Conservation (phyloP, 768 basidiomycete genomes). For the Lentinus brumalis region DNA sequence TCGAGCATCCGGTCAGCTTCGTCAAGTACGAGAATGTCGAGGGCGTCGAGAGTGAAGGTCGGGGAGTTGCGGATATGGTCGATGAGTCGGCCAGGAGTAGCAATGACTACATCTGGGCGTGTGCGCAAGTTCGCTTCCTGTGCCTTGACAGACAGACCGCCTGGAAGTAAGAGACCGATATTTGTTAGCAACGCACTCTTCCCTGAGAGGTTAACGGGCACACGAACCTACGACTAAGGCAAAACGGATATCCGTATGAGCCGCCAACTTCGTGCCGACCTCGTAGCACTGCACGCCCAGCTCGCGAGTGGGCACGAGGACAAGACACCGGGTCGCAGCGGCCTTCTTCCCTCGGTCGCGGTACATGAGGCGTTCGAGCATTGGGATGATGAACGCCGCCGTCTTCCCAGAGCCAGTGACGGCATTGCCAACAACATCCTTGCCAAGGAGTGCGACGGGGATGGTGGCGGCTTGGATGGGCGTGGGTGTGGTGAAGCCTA, state of each 20-base stretch:
- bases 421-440: slow-evolving; percentile 94
- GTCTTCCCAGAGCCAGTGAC: slow-evolving; percentile 99
- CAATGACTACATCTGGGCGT: slow-evolving; percentile 92
- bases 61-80: slow-evolving; percentile 97
- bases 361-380: slow-evolving; percentile 89
- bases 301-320: slow-evolving; percentile 94
- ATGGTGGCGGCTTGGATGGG: slow-evolving; percentile 96
- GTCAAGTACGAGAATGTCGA: slow-evolving; percentile 93
- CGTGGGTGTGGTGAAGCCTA: slow-evolving; percentile 84
- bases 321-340: slow-evolving; percentile 84
- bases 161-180: slow-evolving; percentile 40
- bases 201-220: not conserved
- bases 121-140: slow-evolving; percentile 86
- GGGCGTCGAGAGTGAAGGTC: slow-evolving; percentile 86
- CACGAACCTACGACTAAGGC: slow-evolving; percentile 85
- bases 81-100: slow-evolving; percentile 90
- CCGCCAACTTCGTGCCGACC: slow-evolving; percentile 82
- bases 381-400: slow-evolving; percentile 94
- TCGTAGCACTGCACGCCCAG: slow-evolving; percentile 95
- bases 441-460: slow-evolving; percentile 90
- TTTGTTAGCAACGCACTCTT: not conserved
- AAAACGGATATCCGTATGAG: slow-evolving; percentile 87
- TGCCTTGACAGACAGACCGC: slow-evolving; percentile 90
- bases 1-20: slow-evolving; percentile 98
- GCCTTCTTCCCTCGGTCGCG: slow-evolving; percentile 87